Evolutionary conservation across 208 protist species (phyloP).

Genomic region (Leishmania arabica): DNA sequence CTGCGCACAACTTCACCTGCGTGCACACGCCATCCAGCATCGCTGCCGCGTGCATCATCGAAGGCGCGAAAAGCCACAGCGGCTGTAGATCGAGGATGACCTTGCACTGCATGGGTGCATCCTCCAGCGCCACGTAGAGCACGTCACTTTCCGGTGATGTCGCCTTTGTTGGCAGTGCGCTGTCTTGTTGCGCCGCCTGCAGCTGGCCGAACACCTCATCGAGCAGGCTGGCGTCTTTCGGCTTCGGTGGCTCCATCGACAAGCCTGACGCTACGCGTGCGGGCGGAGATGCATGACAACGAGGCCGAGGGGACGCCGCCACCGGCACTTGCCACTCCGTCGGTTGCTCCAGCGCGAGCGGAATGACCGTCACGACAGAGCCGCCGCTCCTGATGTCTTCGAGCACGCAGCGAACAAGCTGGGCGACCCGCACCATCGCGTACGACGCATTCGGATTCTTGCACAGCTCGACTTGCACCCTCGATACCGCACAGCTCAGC

Average conservation of each 20-base stretch:
- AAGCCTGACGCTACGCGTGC: background rate
- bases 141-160: background rate
- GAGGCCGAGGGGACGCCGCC: background rate
- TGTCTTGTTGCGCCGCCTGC: background rate
- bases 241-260: slow-evolving; percentile 13
- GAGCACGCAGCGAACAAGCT: slow-evolving; percentile 22
- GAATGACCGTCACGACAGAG: background rate
- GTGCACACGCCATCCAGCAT: slow-evolving; percentile 8
- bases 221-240: slow-evolving; percentile 3
- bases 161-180: background rate
- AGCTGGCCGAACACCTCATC: slow-evolving; percentile 28
- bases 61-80: slow-evolving; percentile 30
- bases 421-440: slow-evolving; percentile 13
- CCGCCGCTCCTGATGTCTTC: background rate
- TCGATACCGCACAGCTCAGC: slow-evolving; percentile 3
- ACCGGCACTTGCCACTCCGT: slow-evolving; percentile 6
- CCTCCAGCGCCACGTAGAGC: background rate
- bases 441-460: background rate
- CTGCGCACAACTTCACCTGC: background rate
- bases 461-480: background rate
- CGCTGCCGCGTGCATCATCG: slow-evolving; percentile 1
- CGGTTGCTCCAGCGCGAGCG: slow-evolving; percentile 27
- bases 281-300: background rate
- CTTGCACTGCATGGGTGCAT: background rate
- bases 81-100: slow-evolving; percentile 4